Conservation (phyloP, 1,139 yeast genomes). For the Diutina mesorugosa region DNA sequence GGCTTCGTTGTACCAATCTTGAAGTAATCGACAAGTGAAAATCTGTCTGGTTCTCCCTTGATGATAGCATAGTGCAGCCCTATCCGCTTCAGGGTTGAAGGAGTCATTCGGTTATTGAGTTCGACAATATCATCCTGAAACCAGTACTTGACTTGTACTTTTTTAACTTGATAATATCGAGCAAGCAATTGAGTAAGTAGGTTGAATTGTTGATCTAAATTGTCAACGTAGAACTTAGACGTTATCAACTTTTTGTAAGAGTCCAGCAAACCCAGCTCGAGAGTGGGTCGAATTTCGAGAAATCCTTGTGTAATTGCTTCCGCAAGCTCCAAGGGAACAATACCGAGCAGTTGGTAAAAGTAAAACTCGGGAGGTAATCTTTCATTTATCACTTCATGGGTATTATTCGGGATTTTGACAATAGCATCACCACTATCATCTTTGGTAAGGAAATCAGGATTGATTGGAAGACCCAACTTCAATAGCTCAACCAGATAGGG, state of each 20-base stretch:
- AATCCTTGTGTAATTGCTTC: conserved; percentile 60
- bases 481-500: conserved; percentile 32
- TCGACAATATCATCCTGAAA: conserved; percentile 36
- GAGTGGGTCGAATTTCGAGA: conserved; percentile 52
- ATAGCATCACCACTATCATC: conserved; percentile 3
- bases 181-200: conserved; percentile 63
- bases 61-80: conserved; percentile 6
- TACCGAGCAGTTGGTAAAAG: conserved; percentile 71
- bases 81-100: conserved; percentile 19
- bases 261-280: conserved; percentile 50
- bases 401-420: conserved; percentile 54
- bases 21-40: conserved; percentile 13
- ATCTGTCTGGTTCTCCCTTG: conserved; percentile 9
- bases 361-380: conserved; percentile 79
- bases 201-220: conserved; percentile 51
- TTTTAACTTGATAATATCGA: conserved; percentile 76
- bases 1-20: neutral
- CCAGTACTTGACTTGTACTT: conserved; percentile 47
- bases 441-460: conserved; percentile 10
- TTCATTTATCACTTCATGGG: conserved; percentile 75
- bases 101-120: conserved; percentile 40
- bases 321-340: conserved; percentile 51
- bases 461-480: conserved; percentile 17
- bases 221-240: conserved; percentile 28
- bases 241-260: conserved; percentile 47